phyloP scores from a whole-genome alignment of 192 early-diverging fungal genomes.

The Radiomyces spectabilis region DNA sequence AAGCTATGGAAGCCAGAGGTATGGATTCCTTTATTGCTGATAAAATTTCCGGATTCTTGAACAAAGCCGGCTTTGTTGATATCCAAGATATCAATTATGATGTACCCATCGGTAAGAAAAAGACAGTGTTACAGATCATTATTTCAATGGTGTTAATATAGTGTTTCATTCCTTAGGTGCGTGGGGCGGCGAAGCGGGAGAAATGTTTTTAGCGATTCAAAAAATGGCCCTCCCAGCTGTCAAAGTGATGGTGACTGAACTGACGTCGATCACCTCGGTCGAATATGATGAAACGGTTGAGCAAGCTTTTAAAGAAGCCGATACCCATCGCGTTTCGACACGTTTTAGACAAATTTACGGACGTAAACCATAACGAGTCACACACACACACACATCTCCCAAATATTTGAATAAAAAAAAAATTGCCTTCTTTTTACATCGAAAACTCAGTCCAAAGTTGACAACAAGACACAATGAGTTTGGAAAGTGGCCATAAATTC shows the following conservation, averaged over 20 bases:
- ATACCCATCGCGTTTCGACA: background rate
- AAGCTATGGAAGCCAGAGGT: conserved; percentile 4
- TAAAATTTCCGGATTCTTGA: conserved; percentile 7
- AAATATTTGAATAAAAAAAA: too few relatives aligned
- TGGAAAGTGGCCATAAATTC: background rate
- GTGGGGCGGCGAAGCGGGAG: conserved; percentile 17
- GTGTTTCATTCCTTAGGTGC: background rate
- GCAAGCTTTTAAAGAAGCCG: conserved; percentile 2
- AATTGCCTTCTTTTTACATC: too few relatives aligned
- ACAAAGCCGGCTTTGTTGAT: conserved; percentile 7
- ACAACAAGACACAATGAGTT: background rate
- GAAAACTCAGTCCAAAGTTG: too few relatives aligned
- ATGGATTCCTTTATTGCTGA: conserved; percentile 24
- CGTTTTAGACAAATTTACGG: conserved; percentile 18
- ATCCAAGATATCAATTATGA: conserved; percentile 8
- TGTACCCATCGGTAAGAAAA: conserved; percentile 19
- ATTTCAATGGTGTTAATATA: background rate
- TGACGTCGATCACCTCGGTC: background rate
- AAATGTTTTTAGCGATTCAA: conserved; percentile 19
- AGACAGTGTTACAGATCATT: background rate
- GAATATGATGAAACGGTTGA: conserved; percentile 3
- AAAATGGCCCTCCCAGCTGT: conserved; percentile 21
- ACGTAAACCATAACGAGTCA: too few relatives aligned
- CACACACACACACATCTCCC: too few relatives aligned
- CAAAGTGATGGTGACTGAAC: conserved; percentile 16